Evolutionary conservation across 2,329 filamentous ascomycete species (phyloP), one percentile per base, ranked within the genome.

Genomic region (Coniochaeta prunicola): DNA sequence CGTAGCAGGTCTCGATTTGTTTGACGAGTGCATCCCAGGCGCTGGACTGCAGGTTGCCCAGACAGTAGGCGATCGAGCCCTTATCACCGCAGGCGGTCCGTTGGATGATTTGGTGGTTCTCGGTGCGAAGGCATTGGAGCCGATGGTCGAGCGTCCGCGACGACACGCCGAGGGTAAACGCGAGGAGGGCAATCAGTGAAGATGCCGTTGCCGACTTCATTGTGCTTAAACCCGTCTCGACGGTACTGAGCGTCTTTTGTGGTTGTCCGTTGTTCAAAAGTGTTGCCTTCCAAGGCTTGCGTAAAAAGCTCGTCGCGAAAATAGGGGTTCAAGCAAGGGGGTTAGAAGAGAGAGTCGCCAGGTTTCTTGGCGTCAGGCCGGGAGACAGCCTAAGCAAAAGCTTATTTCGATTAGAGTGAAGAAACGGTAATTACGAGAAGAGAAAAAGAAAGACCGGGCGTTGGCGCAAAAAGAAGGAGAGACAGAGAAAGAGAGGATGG

Each of bases 21-120:
- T 67, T 64, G 59, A 71, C 63, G 62, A 24, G 38, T 56, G 15
- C 71, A 61, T 31, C 73, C 69, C 34, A 66, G 62, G 10, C 65
- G 60, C 19, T 61, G 28, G 34, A 53, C 7, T 62, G 61, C 28
- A 62, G 61, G 31, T 66, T 56, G n/a, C 65, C 63, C 56, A 83
- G 70, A 68, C 80, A 83, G 64, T 70, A 60, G 57, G 69, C 66
- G 62, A 82, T 71, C 40, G 73, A 70, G 59, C 68, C 70, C 59
- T 67, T 66, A 64, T 79, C 67, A 53, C 77, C 79, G 67, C 80
- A 82, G 57, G 71, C 70, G 15, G 78, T 71, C 40, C 69, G 67
- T 17, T 59, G 62, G 53, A 77, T 74, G 55, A 82, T 71, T 56
- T 74, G 69, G 26, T 62, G 58, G 61, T 73, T 70, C 62, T 74